Evolutionary conservation across 225 moss, liverwort and hornwort species (phyloP).

Genomic region (Anthoceros angustus): DNA sequence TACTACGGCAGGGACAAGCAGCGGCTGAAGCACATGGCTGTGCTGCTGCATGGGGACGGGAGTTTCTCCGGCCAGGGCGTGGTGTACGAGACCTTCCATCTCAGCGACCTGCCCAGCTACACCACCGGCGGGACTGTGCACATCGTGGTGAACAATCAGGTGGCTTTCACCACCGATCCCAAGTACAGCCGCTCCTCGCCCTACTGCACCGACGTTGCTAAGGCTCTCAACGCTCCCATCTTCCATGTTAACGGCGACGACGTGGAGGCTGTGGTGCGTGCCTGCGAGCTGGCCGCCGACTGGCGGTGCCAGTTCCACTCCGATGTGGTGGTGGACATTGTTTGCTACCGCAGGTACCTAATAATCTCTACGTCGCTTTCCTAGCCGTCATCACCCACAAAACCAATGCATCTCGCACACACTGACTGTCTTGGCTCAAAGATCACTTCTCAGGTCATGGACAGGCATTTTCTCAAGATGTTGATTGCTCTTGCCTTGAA

Average conservation of each 20-base stretch:
- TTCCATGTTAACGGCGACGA: constrained; percentile 98
- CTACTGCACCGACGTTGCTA: constrained; percentile 96
- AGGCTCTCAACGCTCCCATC: constrained; percentile 90
- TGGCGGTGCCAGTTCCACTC: constrained; percentile 88
- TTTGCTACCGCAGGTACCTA: constrained; percentile 54
- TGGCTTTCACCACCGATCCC: constrained; percentile 99
- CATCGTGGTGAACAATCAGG: constrained; percentile 98
- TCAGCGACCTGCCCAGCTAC: constrained; percentile 85
- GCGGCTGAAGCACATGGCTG: constrained; percentile 74
- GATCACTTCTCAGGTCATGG: too few species aligned
- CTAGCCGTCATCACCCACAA: too few species aligned
- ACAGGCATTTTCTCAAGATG: too few species aligned
- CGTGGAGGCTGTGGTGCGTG: constrained; percentile 91
- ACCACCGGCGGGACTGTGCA: constrained; percentile 89
- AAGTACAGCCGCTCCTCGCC: constrained; percentile 90
- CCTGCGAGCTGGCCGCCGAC: constrained; percentile 86
- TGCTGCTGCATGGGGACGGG: constrained; percentile 86
- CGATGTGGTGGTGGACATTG: constrained; percentile 88
- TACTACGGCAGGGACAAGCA: constrained; percentile 61
- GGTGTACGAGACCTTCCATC: constrained; percentile 83
- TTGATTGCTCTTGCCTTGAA: not conserved
- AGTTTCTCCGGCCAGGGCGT: constrained; percentile 96
- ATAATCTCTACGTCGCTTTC: too few species aligned
- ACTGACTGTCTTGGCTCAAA: too few species aligned
- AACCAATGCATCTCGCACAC: too few species aligned